phyloP scores from a whole-genome alignment of 208 protist genomes.

The Strigomonas culicis region DNA sequence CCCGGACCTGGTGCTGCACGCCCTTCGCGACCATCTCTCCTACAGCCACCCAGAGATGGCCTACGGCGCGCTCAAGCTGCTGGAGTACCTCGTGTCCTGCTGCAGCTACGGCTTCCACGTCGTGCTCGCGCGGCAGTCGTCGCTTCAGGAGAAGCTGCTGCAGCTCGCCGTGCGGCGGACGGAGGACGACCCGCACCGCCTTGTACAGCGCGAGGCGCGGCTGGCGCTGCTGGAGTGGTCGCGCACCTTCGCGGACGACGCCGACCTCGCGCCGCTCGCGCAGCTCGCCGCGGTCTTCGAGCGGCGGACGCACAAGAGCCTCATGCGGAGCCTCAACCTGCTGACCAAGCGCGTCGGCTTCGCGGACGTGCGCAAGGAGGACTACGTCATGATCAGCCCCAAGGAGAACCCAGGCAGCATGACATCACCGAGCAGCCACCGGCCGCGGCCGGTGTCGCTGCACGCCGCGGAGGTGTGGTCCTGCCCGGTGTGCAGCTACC shows the following conservation, averaged over 20 bases:
- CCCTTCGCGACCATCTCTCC: constrained; percentile 34
- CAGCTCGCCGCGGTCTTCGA: constrained; percentile 53
- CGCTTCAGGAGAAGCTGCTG: constrained; percentile 64
- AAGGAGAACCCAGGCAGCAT: constrained; percentile 27
- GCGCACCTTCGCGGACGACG: constrained; percentile 78
- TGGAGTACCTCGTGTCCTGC: constrained; percentile 70
- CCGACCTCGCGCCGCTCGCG: constrained; percentile 47
- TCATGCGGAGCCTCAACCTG: constrained; percentile 81
- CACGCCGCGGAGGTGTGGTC: constrained; percentile 56
- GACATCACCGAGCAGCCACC: background rate
- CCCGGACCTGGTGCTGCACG: constrained; percentile 43
- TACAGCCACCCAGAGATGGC: constrained; percentile 24
- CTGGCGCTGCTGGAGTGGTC: constrained; percentile 85
- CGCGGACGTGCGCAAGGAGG: constrained; percentile 37
- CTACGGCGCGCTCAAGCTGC: constrained; percentile 50
- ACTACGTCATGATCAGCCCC: constrained; percentile 70
- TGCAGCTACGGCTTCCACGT: constrained; percentile 79
- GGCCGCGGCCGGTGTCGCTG: constrained; percentile 22
- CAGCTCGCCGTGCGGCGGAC: constrained; percentile 41
- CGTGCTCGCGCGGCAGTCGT: constrained; percentile 43
- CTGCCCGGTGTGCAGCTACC: constrained; percentile 70
- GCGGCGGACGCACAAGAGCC: constrained; percentile 50
- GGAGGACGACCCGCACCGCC: constrained; percentile 48
- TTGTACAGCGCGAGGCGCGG: constrained; percentile 53
- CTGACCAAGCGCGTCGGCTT: constrained; percentile 60